These are phyloP conservation scores for Paracamarosporium sp. DNA, from an alignment of 2,329 filamentous ascomycete species.

Conservation along the genomic window DNA sequence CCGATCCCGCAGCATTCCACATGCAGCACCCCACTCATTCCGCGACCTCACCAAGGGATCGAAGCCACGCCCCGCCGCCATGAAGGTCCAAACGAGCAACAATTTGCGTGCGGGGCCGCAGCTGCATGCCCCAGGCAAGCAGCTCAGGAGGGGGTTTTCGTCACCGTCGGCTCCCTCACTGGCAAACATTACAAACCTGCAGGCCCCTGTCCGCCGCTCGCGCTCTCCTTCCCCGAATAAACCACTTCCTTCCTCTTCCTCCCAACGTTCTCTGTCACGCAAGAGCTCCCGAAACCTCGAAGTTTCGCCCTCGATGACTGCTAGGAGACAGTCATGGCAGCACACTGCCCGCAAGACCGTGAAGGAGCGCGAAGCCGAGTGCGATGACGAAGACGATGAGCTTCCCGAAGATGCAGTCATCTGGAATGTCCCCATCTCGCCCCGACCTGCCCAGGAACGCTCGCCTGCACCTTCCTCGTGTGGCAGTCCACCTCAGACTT, in stretches of 20 bases:
- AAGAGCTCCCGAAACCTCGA: constrained; percentile 41
- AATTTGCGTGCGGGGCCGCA: constrained; percentile 42
- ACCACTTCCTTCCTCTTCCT: constrained; percentile 26
- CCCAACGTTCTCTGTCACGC: constrained; percentile 40
- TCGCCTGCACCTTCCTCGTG: constrained; percentile 44
- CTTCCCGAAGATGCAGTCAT: constrained; percentile 80
- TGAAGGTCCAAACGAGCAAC: constrained; percentile 49
- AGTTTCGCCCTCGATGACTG: constrained; percentile 38
- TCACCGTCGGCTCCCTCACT: constrained; percentile 46
- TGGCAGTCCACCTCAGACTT: constrained; percentile 36
- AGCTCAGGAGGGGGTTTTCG: constrained; percentile 50
- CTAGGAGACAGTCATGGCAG: constrained; percentile 67
- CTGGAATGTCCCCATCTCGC: constrained; percentile 83
- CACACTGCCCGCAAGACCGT: constrained; percentile 69
- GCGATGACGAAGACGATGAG: constrained; percentile 76
- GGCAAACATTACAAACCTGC: constrained; percentile 33
- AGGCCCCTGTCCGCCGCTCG: constrained; percentile 40
- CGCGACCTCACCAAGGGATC: constrained; percentile 46
- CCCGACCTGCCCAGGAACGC: constrained; percentile 52
- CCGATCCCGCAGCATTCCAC: constrained; percentile 20
- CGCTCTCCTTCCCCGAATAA: constrained; percentile 45
- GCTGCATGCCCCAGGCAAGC: constrained; percentile 48
- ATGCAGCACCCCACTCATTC: constrained; percentile 34
- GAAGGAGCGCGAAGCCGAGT: constrained; percentile 76
- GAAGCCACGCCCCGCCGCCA: constrained; percentile 48